Base-by-base conservation (phyloP, 345 rosid species). In the Aquilaria malaccensis region DNA sequence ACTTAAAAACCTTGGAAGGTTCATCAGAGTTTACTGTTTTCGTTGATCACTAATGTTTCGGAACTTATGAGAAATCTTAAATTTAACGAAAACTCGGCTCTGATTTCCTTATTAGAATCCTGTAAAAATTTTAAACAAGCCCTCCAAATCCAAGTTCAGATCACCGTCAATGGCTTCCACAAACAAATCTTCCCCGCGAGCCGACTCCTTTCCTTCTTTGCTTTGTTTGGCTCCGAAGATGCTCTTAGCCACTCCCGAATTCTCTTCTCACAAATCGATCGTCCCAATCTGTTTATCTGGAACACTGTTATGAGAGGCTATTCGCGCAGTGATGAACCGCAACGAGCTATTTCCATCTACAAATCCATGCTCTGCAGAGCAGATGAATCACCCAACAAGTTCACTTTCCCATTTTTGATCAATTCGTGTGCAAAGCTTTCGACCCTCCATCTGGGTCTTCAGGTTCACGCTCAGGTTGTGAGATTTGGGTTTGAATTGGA, bases 341-440 rank as follows among this genome's bases (percentile, higher is more conserved):
- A 59, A 15, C 59, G 73, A 52, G 67, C 75, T 22, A 69, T 76
- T 58, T 10, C 33, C 11, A 56, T 79, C 15, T 79, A 76, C 58
- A 60, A 45, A 37, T 76, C 74, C 63, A 66, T 79, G 78, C 66
- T 73, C 30, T 52, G 51, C 10, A 67, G 37, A 50, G 63, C 53
- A 7, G 59, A 47, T 15, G 68, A 22, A 11, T 51, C 64, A 15
- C 73, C 74, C 4, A 72, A 74, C 63, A 66, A 72, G 64, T 70
- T 71, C 45, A 76, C 72, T 62, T 79, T 66, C 72, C 83, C 80
- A n/a, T 72, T 75, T 47, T 22, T 74, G 32, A 68, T 79, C 56
- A 79, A 66, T 59, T 70, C 80, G 4, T 73, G 72, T 31, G 30
- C 75, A 10, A 74, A 64, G 70, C 30, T 72, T 29, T 45, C 62